Evolutionary conservation across 768 basidiomycete genomes (phyloP).

Genomic region (Phaeotremella fagi): DNA sequence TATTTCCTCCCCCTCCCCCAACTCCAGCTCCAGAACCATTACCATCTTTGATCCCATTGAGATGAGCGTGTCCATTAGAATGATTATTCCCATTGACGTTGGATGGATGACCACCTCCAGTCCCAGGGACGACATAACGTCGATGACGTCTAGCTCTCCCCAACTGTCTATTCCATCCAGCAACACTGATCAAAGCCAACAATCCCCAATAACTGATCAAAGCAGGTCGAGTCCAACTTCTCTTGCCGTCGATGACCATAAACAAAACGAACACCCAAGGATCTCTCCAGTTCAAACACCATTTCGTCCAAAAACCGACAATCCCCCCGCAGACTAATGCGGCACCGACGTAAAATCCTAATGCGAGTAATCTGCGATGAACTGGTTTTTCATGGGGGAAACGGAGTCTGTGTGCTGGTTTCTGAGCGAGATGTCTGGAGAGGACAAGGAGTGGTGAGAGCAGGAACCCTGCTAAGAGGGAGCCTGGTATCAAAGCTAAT

Average conservation of each 20-base stretch:
- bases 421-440: conserved; percentile 83
- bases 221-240: conserved; percentile 70
- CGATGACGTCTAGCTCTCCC: conserved; percentile 68
- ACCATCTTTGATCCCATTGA: conserved; percentile 4
- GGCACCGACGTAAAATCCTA: conserved; percentile 74
- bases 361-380: conserved; percentile 75
- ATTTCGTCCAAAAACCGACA: conserved; percentile 87
- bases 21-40: background rate
- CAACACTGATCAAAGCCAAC: conserved; percentile 76
- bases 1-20: background rate
- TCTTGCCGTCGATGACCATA: conserved; percentile 70
- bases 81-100: too few species aligned
- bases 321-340: conserved; percentile 71
- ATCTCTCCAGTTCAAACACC: conserved; percentile 71
- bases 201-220: conserved; percentile 81
- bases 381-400: conserved; percentile 75
- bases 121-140: conserved; percentile 41
- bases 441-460: conserved; percentile 89
- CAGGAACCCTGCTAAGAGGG: conserved; percentile 85
- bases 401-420: conserved; percentile 70
- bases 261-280: conserved; percentile 82
- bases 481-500: conserved; percentile 84
- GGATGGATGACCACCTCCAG: background rate
- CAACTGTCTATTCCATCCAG: conserved; percentile 89
- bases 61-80: conserved; percentile 14